phyloP scores from a whole-genome alignment of 805 yeast species.

The Ogataea corticis region DNA sequence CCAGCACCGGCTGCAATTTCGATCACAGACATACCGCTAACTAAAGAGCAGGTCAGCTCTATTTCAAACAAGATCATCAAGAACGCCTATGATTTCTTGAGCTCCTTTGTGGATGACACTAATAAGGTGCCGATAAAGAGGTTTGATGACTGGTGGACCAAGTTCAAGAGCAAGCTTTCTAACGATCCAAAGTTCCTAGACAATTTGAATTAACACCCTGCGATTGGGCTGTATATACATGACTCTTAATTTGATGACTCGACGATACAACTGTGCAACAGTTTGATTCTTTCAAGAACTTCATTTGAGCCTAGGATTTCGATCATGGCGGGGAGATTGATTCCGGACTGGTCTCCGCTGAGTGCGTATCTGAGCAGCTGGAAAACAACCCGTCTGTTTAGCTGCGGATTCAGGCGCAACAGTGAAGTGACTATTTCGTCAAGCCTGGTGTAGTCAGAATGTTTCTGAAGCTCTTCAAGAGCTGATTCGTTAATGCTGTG shows the following conservation, averaged over 20 bases:
- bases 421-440: conserved; percentile 14
- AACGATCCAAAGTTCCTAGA: conserved; percentile 85
- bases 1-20: conserved; percentile 33
- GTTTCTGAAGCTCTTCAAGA: conserved; percentile 11
- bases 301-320: conserved; percentile 52
- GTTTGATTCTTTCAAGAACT: conserved; percentile 28
- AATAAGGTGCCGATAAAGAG: conserved; percentile 86
- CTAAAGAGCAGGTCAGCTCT: conserved; percentile 41
- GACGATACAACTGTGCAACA: conserved; percentile 9
- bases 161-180: conserved; percentile 70
- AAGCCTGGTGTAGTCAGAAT: conserved; percentile 13
- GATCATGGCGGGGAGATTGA: conserved; percentile 59
- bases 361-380: conserved; percentile 65
- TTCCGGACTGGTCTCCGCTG: conserved; percentile 70
- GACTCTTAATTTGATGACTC: background rate
- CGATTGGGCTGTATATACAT: background rate
- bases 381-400: conserved; percentile 47
- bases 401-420: conserved; percentile 10
- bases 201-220: conserved; percentile 30
- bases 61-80: conserved; percentile 86
- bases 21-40: conserved; percentile 25
- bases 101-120: conserved; percentile 78
- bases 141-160: conserved; percentile 95
- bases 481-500: background rate
- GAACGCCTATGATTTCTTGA: conserved; percentile 87